Conservation (phyloP, 306 rosid genomes). For the Styphnolobium japonicum region DNA sequence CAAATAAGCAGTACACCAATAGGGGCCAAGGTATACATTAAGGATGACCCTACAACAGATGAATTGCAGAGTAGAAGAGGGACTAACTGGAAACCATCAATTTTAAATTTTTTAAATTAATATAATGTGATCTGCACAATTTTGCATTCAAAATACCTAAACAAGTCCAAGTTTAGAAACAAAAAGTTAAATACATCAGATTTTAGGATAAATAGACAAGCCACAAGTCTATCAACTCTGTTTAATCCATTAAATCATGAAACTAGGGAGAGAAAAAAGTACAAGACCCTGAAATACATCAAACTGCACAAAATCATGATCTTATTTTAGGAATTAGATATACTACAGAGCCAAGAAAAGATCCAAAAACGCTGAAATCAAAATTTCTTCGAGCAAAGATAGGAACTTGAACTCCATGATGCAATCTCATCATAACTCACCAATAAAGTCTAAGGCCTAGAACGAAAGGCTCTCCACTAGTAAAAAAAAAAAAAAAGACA, state of each 20-base stretch:
- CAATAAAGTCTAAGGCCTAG: neutral
- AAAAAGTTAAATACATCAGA: neutral
- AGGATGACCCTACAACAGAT: neutral
- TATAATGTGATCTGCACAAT: neutral
- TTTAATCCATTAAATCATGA: neutral
- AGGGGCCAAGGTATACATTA: neutral
- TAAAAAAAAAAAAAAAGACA: slow-evolving; percentile 14
- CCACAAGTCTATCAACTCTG: neutral
- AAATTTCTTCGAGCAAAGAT: neutral
- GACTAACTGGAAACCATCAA: neutral
- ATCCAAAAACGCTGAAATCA: neutral
- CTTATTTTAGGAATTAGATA: neutral
- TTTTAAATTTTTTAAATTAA: neutral
- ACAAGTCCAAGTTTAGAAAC: neutral
- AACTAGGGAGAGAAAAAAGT: neutral
- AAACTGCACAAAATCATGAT: neutral
- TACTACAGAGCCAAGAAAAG: neutral
- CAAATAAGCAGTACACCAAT: neutral
- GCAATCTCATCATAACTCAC: neutral
- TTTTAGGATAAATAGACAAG: neutral
- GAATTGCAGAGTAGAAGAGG: neutral
- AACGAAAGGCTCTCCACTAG: neutral
- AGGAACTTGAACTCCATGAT: neutral
- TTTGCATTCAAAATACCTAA: neutral
- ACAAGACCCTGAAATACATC: neutral